phyloP scores from a whole-genome alignment of 2,329 filamentous ascomycete species.

The Fusarium pseudocircinatum region DNA sequence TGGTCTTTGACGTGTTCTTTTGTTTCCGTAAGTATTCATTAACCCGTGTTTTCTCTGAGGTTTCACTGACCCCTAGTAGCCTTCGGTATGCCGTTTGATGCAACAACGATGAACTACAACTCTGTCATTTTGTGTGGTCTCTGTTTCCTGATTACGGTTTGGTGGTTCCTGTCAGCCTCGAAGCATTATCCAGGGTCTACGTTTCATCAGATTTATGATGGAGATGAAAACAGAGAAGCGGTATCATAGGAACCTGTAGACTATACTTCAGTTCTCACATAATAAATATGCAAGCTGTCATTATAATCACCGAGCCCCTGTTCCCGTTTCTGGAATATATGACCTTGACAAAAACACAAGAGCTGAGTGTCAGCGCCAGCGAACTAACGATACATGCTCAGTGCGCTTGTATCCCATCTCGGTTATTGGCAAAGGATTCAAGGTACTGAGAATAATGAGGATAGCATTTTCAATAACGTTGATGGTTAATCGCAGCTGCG shows the following conservation, averaged over 20 bases:
- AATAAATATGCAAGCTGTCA: too few species aligned
- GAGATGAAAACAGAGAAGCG: not conserved
- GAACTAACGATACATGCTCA: too few species aligned
- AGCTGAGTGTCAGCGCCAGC: too few species aligned
- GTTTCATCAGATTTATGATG: conserved; percentile 1
- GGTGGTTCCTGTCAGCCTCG: conserved; percentile 36
- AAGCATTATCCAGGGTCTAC: conserved; percentile 35
- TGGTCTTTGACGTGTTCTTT: conserved; percentile 39
- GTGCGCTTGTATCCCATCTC: too few species aligned
- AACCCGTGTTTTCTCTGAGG: fast-evolving
- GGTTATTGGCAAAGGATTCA: too few species aligned
- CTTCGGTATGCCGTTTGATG: conserved; percentile 34
- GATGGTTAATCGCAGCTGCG: not conserved
- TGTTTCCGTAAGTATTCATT: conserved; percentile 38
- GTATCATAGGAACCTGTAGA: fast-evolving
- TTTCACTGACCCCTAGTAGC: conserved; percentile 17
- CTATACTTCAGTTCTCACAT: too few species aligned
- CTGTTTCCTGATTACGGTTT: conserved; percentile 20
- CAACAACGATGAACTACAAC: conserved; percentile 41
- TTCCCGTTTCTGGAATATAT: too few species aligned
- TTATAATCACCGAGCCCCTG: too few species aligned
- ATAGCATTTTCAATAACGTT: not conserved
- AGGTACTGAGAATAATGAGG: too few species aligned
- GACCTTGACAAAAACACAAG: too few species aligned
- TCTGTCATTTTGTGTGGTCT: conserved; percentile 36